Conservation (phyloP, 371 early-diverging fungal genomes). For the Mucor circinelloides region DNA sequence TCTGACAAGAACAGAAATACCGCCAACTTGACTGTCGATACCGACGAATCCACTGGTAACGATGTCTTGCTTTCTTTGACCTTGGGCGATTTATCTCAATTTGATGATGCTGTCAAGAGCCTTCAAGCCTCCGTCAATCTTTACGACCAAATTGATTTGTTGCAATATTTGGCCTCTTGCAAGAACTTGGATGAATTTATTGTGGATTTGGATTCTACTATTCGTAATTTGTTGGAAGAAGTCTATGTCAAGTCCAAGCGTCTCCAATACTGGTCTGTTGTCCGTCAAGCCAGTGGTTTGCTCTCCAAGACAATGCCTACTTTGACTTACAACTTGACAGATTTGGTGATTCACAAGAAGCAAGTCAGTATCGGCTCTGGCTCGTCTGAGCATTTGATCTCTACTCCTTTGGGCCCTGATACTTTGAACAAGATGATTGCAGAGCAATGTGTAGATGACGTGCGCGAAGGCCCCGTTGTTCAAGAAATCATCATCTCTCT, state of each 20-base stretch:
- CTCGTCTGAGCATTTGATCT: conserved; percentile 64
- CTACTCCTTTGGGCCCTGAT: conserved; percentile 72
- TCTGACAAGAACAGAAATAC: neutral
- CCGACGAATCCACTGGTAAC: neutral
- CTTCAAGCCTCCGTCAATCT: conserved; percentile 72
- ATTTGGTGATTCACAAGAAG: conserved; percentile 81
- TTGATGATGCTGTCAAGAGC: conserved; percentile 64
- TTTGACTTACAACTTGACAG: conserved; percentile 81
- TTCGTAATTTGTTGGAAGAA: conserved; percentile 75
- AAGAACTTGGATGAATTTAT: conserved; percentile 61
- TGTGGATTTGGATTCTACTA: conserved; percentile 54
- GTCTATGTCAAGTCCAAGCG: conserved; percentile 79
- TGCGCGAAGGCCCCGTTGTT: conserved; percentile 83
- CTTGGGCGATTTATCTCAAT: conserved; percentile 67
- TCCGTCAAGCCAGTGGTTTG: conserved; percentile 83
- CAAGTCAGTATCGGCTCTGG: conserved; percentile 82
- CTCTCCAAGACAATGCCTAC: conserved; percentile 75
- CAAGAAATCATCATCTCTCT: conserved; percentile 84
- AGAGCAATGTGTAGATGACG: conserved; percentile 69
- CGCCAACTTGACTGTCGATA: neutral
- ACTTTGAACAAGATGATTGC: conserved; percentile 69
- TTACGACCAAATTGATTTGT: conserved; percentile 80
- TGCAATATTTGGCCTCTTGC: conserved; percentile 83
- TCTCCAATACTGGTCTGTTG: conserved; percentile 78
- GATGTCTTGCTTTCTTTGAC: conserved; percentile 60